Base-by-base conservation (phyloP, 164 flowering plant species). In the Magnolia changhungtana region DNA sequence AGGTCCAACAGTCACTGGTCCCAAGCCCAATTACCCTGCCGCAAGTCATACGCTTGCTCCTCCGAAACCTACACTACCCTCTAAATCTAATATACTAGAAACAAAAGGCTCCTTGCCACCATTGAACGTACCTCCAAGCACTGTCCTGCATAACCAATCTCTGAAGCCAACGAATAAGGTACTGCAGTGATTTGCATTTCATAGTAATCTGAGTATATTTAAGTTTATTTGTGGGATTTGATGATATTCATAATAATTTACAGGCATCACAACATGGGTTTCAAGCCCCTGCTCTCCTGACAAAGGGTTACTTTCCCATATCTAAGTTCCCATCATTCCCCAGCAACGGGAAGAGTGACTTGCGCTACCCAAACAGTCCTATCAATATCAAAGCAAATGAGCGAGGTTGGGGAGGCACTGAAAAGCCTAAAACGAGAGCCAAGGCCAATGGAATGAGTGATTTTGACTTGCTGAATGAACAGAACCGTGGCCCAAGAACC, bases 401-500 rank as follows among this genome's bases (percentile, higher is more conserved):
- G 29, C 76, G 77, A 71, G 82, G 78, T 65, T 80, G 87, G 84
- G 77, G 67, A 63, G 80, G 81, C 10, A 20, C 52, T 50, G 92
- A 87, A 69, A 89, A 84, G 77, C 72, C 61, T 50, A 88, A 85
- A 79, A 50, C 84, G 45, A 78, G 85, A 76, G 79, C 81, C 75
- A 87, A 81, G 71, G 71, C 69, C 14, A 77, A 77, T 82, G 82
- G 83, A 20, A 45, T 78, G 63, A 73, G 76, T 64, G 83, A 84
- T 55, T 77, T 81, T 77, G 80, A 75, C 69, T 75, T 82, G 74
- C 77, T 84, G 37, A 83, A 85, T 83, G 93, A 89, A 73, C 87
- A 89, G 77, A 85, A 83, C 77, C 85, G 84, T 67, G 88, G 88
- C 18, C 86, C 91, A 16, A 77, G 89, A 79, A 84, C 90, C 64